phyloP scores from a whole-genome alignment of 192 early-diverging fungal genomes.

The Dissophora ornata region DNA sequence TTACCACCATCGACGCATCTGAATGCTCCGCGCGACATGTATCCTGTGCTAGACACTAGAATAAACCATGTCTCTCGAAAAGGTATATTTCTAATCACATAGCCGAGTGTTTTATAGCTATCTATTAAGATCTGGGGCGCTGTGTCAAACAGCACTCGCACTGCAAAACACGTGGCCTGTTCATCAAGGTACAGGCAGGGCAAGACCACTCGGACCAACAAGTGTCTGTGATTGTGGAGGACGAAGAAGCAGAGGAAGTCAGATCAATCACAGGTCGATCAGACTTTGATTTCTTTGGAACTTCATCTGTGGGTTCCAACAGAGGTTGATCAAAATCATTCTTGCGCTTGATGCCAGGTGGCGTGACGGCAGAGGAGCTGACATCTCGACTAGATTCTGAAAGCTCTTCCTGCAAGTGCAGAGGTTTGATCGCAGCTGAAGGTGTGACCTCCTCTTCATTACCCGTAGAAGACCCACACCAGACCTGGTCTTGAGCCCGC shows the following conservation, averaged over 20 bases:
- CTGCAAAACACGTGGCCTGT: conserved; percentile 54
- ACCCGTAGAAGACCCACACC: conserved; percentile 68
- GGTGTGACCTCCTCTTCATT: too few relatives aligned
- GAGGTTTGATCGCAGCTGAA: too few relatives aligned
- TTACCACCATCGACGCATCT: not conserved
- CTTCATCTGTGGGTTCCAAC: not conserved
- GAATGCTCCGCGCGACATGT: conserved; percentile 2
- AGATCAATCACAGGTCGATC: too few relatives aligned
- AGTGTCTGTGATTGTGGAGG: not conserved
- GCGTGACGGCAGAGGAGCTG: too few relatives aligned
- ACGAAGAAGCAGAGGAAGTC: not conserved
- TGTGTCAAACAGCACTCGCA: conserved; percentile 59
- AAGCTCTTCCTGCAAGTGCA: too few relatives aligned
- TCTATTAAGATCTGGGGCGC: too few relatives aligned
- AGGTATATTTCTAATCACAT: too few relatives aligned
- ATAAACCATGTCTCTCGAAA: conserved; percentile 4
- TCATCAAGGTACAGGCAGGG: conserved; percentile 67
- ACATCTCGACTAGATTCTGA: too few relatives aligned
- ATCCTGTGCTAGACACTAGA: not conserved
- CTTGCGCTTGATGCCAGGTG: conserved; percentile 10
- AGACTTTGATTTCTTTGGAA: not conserved
- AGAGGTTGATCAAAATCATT: not conserved
- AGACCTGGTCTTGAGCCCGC: conserved; percentile 67
- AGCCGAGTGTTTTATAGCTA: too few relatives aligned
- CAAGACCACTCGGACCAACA: conserved; percentile 60